Percentiles rank a stretch among this genome's conserved stretches.
Evolutionary conservation across 805 yeast species (phyloP).

Genomic region (Suhomyces sp.): DNA sequence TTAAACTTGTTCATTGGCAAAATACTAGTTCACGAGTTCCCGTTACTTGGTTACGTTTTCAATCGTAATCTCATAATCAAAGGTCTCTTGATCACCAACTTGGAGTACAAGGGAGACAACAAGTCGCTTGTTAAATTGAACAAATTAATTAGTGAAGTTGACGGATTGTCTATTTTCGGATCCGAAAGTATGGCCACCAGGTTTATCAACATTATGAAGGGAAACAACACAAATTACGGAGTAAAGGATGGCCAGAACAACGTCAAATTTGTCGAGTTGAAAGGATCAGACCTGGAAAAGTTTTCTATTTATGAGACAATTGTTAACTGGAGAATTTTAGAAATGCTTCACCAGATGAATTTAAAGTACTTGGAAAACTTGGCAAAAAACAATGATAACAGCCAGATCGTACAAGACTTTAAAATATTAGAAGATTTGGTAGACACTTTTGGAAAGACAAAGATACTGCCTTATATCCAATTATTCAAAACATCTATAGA

Average conservation of each 20-base stretch:
- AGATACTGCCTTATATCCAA: constrained; percentile 12
- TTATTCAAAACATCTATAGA: constrained; percentile 17
- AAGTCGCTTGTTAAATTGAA: constrained; percentile 20
- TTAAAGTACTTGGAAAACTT: constrained; percentile 22
- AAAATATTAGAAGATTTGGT: constrained; percentile 12
- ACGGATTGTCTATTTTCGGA: constrained; percentile 30
- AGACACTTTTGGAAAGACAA: constrained; percentile 9
- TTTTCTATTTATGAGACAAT: constrained; percentile 25
- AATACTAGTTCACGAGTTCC: constrained; percentile 21
- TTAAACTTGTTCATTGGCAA: constrained; percentile 29
- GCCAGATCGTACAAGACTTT: constrained; percentile 12
- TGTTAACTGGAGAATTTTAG: constrained; percentile 37
- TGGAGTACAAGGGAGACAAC: constrained; percentile 29
- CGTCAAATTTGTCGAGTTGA: constrained; percentile 28
- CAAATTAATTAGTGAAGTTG: constrained; percentile 27
- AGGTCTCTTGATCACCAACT: constrained; percentile 25
- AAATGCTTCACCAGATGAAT: constrained; percentile 31
- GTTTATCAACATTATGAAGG: constrained; percentile 23
- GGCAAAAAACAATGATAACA: constrained; percentile 10
- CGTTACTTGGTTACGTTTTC: constrained; percentile 18
- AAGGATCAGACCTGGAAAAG: constrained; percentile 9
- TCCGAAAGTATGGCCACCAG: constrained; percentile 25
- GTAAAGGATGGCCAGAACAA: constrained; percentile 27
- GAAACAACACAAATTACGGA: constrained; percentile 22
- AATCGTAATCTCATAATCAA: constrained; percentile 23